These are phyloP conservation scores for Botryosphaeria dothidea DNA, from an alignment of 2,329 filamentous ascomycete genomes.

Conservation along the genomic window DNA sequence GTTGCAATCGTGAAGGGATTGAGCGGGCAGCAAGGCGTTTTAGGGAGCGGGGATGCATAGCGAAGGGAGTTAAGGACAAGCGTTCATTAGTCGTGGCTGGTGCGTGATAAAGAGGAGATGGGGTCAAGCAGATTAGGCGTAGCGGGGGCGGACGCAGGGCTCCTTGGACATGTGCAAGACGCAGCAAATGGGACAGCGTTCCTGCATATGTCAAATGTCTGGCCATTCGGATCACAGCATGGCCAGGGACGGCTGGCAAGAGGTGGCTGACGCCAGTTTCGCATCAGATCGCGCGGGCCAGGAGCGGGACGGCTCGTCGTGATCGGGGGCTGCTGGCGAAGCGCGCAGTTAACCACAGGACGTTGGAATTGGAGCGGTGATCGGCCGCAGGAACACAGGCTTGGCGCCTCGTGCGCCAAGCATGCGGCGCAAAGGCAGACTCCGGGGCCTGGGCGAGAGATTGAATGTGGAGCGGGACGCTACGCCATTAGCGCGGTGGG, in stretches of 20 bases:
- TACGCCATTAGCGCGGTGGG: not conserved
- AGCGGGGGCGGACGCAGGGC: slow-evolving; percentile 5
- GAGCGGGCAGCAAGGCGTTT: not conserved
- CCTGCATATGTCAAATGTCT: not conserved
- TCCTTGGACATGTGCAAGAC: not conserved
- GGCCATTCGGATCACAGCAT: not conserved
- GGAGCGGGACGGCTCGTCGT: not conserved
- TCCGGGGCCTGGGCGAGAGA: not conserved
- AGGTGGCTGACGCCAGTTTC: not conserved
- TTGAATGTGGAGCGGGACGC: not conserved
- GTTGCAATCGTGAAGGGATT: not conserved
- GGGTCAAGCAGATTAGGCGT: not conserved
- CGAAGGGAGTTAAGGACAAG: not conserved
- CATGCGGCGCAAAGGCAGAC: not conserved
- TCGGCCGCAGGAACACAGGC: not conserved
- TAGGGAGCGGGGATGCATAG: not conserved
- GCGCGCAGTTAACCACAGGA: not conserved
- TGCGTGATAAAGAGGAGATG: not conserved
- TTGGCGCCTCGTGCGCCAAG: slow-evolving; percentile 7
- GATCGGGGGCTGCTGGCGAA: not conserved
- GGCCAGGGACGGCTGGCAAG: not conserved
- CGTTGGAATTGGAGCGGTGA: slow-evolving; percentile 5
- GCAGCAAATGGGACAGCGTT: not conserved
- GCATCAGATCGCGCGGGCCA: not conserved
- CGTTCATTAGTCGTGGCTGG: not conserved